Evolutionary conservation across 371 early-diverging fungal genomes (phyloP), one percentile per base, ranked within the genome.

Genomic region (Mortierella sp.): DNA sequence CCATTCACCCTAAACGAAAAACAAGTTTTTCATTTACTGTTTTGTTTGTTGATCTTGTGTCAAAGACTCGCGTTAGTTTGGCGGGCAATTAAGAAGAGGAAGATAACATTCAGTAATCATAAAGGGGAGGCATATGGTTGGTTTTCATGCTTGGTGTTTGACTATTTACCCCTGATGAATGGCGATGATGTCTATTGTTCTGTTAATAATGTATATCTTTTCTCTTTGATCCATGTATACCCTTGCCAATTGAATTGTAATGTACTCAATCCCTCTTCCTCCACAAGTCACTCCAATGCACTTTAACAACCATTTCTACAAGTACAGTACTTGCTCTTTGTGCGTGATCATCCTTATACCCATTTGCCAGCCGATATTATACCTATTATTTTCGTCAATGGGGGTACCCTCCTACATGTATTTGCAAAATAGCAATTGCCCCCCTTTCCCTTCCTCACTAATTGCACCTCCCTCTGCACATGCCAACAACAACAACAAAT

Each of bases 271-370:
- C 65, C 9, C 19, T 21, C 38, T 14, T 28, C 31, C 24, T 38
- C 68, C 42, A 68, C 68, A 68, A 68, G 38, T 68, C 68, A 42
- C 68, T 38, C 68, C 44, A 68, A 34, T 63, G 7, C 63, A 34
- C 63, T 34, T 34, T 63, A 50, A 34, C 63, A 63, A 63, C 19
- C 34, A 63, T 8, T 63, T 19, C 1, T 34, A 50, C 11, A 16
- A 13, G 50, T 50, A 16, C 50, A 13, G 50, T 50, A 16, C 50
- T 16, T 50, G 16, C 3, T 48, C 48, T 48, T 50, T 50, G 50
- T 50, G 50, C 50, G 50, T 50, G 14, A 14, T 50, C 50, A 13
- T 50, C 16, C 16, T 50, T 13, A 8, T 47, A 47, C 13, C 50
- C 50, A 50, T 50, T 50, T 16, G 50, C 50, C 50, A 50, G 50